These are phyloP conservation scores for Mollisiaceae sp. DNA, from an alignment of 2,329 filamentous ascomycete genomes.

Conservation along the genomic window DNA sequence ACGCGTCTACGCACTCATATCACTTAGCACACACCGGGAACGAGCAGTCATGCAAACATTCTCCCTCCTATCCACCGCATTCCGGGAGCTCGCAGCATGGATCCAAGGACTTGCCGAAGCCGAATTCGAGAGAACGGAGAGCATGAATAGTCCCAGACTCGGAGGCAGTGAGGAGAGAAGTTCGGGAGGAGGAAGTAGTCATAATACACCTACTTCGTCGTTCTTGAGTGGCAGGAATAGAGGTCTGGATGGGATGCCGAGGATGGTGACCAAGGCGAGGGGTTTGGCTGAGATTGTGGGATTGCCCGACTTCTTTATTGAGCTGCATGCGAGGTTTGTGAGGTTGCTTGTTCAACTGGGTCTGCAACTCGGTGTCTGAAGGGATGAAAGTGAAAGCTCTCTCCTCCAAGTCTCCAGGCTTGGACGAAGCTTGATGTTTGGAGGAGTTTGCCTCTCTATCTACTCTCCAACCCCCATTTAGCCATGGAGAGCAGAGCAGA, in stretches of 20 bases:
- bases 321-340: constrained; percentile 68
- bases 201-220: constrained; percentile 21
- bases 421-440: no score
- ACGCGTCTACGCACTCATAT: constrained; percentile 71
- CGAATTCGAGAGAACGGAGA: constrained; percentile 57
- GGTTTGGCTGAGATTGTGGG: constrained; percentile 70
- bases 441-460: no score
- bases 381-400: constrained; percentile 1
- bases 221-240: constrained; percentile 38
- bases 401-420: no score
- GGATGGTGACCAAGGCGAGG: constrained; percentile 61
- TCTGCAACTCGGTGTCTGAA: constrained; percentile 25
- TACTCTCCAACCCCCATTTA: not conserved
- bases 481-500: not conserved
- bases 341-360: constrained; percentile 59
- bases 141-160: constrained; percentile 20
- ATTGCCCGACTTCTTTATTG: constrained; percentile 70
- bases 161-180: constrained; percentile 1
- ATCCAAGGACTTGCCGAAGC: constrained; percentile 68
- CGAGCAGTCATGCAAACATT: constrained; percentile 70
- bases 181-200: not conserved
- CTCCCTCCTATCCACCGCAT: constrained; percentile 64
- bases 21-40: constrained; percentile 69
- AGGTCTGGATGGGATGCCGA: constrained; percentile 41
- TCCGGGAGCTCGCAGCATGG: constrained; percentile 68